Evolutionary conservation across 371 early-diverging fungal species (phyloP).

Genomic region (Fennellomyces sp.): DNA sequence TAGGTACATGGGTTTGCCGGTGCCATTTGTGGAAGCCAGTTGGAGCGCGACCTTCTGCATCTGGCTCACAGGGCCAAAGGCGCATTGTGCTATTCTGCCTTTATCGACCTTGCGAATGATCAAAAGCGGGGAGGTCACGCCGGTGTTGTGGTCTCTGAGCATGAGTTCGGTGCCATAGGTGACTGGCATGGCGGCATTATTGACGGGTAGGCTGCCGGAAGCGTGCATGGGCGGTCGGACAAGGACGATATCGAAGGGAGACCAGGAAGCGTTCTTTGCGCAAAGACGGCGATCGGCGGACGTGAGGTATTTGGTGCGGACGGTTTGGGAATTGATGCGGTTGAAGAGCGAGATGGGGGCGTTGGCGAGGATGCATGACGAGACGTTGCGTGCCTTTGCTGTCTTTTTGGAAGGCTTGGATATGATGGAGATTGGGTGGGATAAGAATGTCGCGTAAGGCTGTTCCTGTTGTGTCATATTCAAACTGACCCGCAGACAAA

Average conservation of each 20-base stretch:
- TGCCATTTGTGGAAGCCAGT: conserved; percentile 30
- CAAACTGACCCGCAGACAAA: conserved; percentile 66
- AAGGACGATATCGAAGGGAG: conserved; percentile 72
- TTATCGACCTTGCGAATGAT: conserved; percentile 83
- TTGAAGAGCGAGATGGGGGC: conserved; percentile 73
- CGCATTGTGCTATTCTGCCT: conserved; percentile 66
- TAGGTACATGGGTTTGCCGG: conserved; percentile 37
- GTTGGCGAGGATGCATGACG: conserved; percentile 74
- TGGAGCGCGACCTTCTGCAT: conserved; percentile 88
- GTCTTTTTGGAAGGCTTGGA: conserved; percentile 90
- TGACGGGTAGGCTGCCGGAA: not conserved
- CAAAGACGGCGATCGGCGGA: conserved; percentile 60
- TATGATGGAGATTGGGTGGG: conserved; percentile 76
- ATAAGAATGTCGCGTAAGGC: conserved; percentile 63
- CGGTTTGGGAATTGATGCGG: conserved; percentile 86
- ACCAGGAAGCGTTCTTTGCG: conserved; percentile 78
- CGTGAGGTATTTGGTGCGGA: conserved; percentile 81
- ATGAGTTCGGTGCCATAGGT: conserved; percentile 78
- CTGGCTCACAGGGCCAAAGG: conserved; percentile 79
- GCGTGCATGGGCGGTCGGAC: conserved; percentile 46
- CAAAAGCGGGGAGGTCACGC: conserved; percentile 68
- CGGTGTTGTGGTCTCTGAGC: conserved; percentile 66
- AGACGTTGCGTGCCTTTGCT: conserved; percentile 75
- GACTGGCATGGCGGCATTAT: conserved; percentile 45
- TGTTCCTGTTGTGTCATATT: conserved; percentile 10